Base-by-base conservation (phyloP, 148 eudicot genomes). In the Silene conica region DNA sequence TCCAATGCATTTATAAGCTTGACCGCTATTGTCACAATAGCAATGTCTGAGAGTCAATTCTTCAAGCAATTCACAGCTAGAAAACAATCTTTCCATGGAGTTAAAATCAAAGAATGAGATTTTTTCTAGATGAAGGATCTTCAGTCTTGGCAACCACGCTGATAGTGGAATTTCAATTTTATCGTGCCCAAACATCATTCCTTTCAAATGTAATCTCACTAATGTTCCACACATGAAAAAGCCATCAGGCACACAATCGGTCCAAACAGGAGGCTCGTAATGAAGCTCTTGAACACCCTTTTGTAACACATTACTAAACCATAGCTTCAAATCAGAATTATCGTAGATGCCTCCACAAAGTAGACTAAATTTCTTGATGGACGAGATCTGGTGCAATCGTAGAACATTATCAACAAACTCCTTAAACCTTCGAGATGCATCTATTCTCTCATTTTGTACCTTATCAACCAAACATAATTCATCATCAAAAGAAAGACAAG, bases 281-380 rank as follows among this genome's bases (percentile, higher is more conserved):
- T 41, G 23, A 65, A 65, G 48, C 48, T 65, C 48, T 65, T 38
- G 43, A n/a, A 41, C 50, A 16, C 43, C 69, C 23, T 65, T 65
- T 34, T 31, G 48, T 18, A 65, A 2, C 4, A 46, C 50, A 34
- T 1, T 38, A 65, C 50, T 43, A 67, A 67, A 1, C 55, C 70
- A 41, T 19, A 1, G 15, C 4, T 22, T 2, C 4, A 43, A 16
- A 43, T 67, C 50, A 19, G 18, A 43, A n/a, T 9, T 11, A 43
- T 20, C 54, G 20, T 16, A 7, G 9, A 5, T 4, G 62, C 10
- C 62, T 19, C 9, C 20, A 58, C 62, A 58, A 11, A 58, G 11
- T n/a, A 58, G 62, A 58, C 62, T 58, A 7, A 58, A 58, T 58
- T 58, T 58, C 10, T n/a, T 4, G 23, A 58, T 58, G 62, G 23